These are phyloP conservation scores for Mychonastes homosphaera DNA, from an alignment of 139 green algal species.

Conservation along the genomic window DNA sequence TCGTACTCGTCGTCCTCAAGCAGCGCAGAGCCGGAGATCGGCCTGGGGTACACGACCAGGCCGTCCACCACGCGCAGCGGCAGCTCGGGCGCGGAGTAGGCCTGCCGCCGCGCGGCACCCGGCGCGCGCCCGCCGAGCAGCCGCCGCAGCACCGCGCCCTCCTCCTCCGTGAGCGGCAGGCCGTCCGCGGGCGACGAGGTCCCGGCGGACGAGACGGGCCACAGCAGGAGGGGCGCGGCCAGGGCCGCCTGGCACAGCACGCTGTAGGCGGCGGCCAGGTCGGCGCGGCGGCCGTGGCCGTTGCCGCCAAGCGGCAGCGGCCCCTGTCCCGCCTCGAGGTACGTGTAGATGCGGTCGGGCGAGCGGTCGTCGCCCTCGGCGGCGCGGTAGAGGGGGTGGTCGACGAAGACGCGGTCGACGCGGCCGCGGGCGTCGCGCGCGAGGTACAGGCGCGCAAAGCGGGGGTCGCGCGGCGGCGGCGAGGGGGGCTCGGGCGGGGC, in stretches of 20 bases:
- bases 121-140: neutral
- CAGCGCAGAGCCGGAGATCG: constrained; percentile 6
- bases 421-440: constrained; percentile 24
- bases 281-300: neutral
- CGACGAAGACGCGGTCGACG: constrained; percentile 73
- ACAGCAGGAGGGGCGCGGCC: constrained; percentile 57
- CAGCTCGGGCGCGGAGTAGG: neutral
- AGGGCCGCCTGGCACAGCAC: constrained; percentile 73
- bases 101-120: constrained; percentile 1
- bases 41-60: constrained; percentile 10
- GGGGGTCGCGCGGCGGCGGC: neutral
- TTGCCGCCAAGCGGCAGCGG: too few relatives aligned
- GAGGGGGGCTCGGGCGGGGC: neutral
- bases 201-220: constrained; percentile 10
- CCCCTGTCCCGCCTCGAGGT: neutral
- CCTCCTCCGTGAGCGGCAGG: neutral
- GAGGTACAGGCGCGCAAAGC: constrained; percentile 11
- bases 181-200: neutral
- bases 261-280: constrained; percentile 53
- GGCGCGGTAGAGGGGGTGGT: constrained; percentile 52
- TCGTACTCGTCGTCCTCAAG: neutral
- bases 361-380: neutral
- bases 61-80: constrained; percentile 16
- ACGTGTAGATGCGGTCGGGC: constrained; percentile 3
- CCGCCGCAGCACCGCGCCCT: constrained; percentile 6